Evolutionary conservation across 495 filamentous ascomycete genomes (phyloP), one percentile per base, ranked within the genome.

Genomic region (Penicillium pulvis): DNA sequence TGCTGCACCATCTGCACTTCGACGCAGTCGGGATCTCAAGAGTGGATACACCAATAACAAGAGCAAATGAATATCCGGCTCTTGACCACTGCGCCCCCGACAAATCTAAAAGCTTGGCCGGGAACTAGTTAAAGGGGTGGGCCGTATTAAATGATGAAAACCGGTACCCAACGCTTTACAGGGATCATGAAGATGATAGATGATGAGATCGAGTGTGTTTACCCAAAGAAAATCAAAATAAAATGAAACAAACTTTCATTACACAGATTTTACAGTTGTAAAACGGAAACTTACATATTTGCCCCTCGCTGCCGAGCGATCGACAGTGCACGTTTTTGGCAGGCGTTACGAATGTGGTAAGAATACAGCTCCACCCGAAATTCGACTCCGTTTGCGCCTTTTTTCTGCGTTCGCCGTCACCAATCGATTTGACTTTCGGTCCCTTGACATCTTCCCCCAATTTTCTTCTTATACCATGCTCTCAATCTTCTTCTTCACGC

Each of bases 251-350:
- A 50, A n/a, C 11, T 19, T 41, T 19, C 9, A 50, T 50, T 46
- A 50, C 47, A 16, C 11, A 4, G 6, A 14, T 20, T 17, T 53
- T 53, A 24, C 39, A 3, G 2, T 3, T 9, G 7, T 12, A 44
- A 53, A 43, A 53, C 51, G 5, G 33, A 10, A 23, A 14, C 1
- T 52, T 39, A 31, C 33, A 36, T 39, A n/a, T 30, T 30, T 41
- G 31, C 23, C 31, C 6, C 16, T 46, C 16, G 11, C 2, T 24
- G 55, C 11, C n/a, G 14, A 23, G 7, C 42, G 58, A 60, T 55
- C 52, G 47, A 52, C 55, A 46, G 16, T 42, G 55, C 55, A 57
- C 59, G 55, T 55, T 57, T 62, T 62, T 62, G 55, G 59, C 55
- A 57, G 33, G 23, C 31, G 28, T 39, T 46, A 46, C 41, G 11